Base-by-base conservation (phyloP, 2,329 filamentous ascomycete species). In the Albifimbria verrucaria region DNA sequence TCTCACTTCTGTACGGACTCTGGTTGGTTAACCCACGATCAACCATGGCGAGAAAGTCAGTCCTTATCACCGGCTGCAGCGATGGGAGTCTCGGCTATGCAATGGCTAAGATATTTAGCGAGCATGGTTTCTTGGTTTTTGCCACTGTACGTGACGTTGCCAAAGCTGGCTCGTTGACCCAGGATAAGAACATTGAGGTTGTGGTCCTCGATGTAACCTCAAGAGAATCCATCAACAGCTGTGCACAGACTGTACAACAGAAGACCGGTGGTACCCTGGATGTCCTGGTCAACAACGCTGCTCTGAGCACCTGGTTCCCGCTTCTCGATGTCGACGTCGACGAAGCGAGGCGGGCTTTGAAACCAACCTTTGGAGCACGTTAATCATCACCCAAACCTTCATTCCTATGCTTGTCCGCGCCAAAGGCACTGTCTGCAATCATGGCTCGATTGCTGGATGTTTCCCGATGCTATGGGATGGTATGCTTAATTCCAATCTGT, bases 321-420 rank as follows among this genome's bases (percentile, higher is more conserved):
- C 54, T 57, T 3, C 52, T 66, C 3, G 66, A 69, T 39, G 50
- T 58, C 41, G 55, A 59, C 1, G 54, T 66, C 2, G 59, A 52
- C 1, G 52, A 56, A 12, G 50, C 32, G 1, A 54, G 53, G 18
- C 51, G 28, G 20, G 7, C 52, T 55, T 71, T 52, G 72, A 76
- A 9, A 59, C 72, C 36, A 78, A 78, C 58, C 57, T 73, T 44
- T 76, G 68, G 65, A 69, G 67, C 2, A 51, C 62, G 2, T 46
- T 76, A 12, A 55, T 58, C n/a, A 64, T 72, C 48, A 66, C 66
- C 6, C 68, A 77, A 36, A 65, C 67, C 0, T 77, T 76, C 55
- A 48, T 59, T 7, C 62, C 60, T 22, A 57, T 68, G n/a, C 48
- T 63, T 17, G 63, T 68, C 46, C 56, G 56, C 24, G 56, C 67